Conservation (phyloP, 2,329 filamentous ascomycete genomes). For the Neonectria faginata region DNA sequence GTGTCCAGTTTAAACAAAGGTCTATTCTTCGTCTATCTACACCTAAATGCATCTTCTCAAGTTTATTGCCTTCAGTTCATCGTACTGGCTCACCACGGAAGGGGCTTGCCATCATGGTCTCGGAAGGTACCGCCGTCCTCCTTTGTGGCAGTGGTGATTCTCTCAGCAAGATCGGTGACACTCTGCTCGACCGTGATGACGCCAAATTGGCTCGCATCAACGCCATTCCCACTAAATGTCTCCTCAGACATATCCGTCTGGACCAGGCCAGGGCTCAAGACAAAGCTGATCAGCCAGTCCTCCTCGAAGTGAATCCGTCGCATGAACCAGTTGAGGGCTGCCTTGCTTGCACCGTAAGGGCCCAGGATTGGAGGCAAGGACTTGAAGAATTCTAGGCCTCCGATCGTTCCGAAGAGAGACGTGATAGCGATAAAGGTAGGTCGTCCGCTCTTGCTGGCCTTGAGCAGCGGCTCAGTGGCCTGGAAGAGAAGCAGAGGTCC, state of each 20-base stretch:
- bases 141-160: not conserved
- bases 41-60: too few relatives aligned
- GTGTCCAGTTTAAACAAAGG: too few relatives aligned
- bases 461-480: conserved; percentile 19
- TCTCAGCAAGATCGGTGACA: not conserved
- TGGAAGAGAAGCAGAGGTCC: conserved; percentile 17
- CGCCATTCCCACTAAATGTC: not conserved
- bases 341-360: conserved; percentile 30
- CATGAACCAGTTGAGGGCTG: conserved; percentile 33
- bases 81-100: conserved; percentile 6
- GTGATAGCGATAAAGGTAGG: conserved; percentile 16
- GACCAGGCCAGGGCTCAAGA: conserved; percentile 31
- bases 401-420: conserved; percentile 9
- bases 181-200: conserved; percentile 14
- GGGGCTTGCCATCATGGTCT: not conserved
- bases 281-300: conserved; percentile 38
- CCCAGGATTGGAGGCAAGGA: not conserved
- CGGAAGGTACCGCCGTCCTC: conserved; percentile 5
- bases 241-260: conserved; percentile 2
- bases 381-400: conserved; percentile 1
- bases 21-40: too few relatives aligned
- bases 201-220: not conserved
- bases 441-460: conserved; percentile 9
- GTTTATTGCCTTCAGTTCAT: too few relatives aligned
- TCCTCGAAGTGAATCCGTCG: conserved; percentile 40